Conservation (phyloP, 139 green algal genomes). For the Chlorella vulgaris region DNA sequence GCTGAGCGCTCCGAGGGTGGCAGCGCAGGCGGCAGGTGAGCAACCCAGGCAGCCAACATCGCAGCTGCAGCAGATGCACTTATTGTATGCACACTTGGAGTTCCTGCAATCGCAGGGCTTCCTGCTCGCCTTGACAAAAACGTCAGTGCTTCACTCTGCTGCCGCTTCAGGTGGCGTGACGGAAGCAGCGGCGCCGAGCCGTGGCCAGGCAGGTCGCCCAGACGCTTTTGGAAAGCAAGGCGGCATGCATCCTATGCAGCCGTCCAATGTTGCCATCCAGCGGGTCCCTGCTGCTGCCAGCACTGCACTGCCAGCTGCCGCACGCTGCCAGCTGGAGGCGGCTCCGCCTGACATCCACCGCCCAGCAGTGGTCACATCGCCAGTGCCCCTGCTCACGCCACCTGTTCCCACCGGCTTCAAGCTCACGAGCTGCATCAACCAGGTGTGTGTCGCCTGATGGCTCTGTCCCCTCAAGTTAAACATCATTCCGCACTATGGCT, state of each 20-base stretch:
- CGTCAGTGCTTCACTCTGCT: background rate
- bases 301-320: background rate
- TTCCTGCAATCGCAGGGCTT: too few relatives aligned
- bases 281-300: background rate
- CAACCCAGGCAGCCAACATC: background rate
- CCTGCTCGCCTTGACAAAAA: background rate
- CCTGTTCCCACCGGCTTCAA: background rate
- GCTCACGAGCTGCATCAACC: conserved; percentile 21
- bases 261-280: background rate
- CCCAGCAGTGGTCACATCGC: background rate
- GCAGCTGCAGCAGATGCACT: background rate
- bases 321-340: background rate
- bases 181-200: too few relatives aligned
- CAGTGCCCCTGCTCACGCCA: background rate
- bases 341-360: background rate
- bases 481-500: too few relatives aligned
- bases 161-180: too few relatives aligned
- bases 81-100: background rate
- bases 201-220: too few relatives aligned
- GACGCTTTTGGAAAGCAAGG: too few relatives aligned
- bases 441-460: background rate
- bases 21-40: background rate
- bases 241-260: too few relatives aligned
- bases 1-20: background rate
- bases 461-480: too few relatives aligned